Conservation (phyloP, 164 flowering plant species). For the Euptelea pleiosperma region DNA sequence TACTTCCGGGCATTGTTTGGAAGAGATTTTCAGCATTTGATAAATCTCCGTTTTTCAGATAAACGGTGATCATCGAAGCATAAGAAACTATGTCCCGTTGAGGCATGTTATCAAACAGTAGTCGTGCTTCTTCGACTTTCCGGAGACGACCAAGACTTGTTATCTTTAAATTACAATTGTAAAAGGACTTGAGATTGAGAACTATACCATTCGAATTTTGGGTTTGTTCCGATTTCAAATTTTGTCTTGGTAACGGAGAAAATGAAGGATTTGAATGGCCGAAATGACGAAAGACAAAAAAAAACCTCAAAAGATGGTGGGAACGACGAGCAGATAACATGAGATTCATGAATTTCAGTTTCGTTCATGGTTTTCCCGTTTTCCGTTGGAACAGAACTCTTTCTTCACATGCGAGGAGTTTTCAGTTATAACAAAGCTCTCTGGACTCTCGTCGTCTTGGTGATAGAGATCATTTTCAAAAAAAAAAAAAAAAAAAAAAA, state of each 20-base stretch:
- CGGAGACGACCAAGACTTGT: constrained; percentile 27
- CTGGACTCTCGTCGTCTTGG: too few relatives aligned
- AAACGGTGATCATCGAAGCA: constrained; percentile 43
- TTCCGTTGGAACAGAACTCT: too few relatives aligned
- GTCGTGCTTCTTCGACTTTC: constrained; percentile 34
- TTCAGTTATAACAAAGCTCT: too few relatives aligned
- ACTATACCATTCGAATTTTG: neutral
- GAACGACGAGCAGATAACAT: constrained; percentile 6
- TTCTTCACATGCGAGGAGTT: too few relatives aligned
- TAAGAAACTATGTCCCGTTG: constrained; percentile 44
- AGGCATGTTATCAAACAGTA: constrained; percentile 49
- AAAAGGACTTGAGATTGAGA: neutral
- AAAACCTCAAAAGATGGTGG: neutral
- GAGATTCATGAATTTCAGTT: neutral
- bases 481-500: too few relatives aligned
- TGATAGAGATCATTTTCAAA: too few relatives aligned
- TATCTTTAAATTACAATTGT: constrained; percentile 19
- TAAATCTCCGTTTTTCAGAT: constrained; percentile 35
- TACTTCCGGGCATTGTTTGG: constrained; percentile 28
- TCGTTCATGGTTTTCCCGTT: neutral
- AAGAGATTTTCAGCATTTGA: constrained; percentile 41
- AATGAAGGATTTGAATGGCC: neutral
- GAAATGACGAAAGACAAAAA: neutral
- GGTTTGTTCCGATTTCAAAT: neutral
- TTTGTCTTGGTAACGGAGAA: neutral